phyloP scores from a whole-genome alignment of 2,329 filamentous ascomycete species.

The Botrytis hyacinthi region DNA sequence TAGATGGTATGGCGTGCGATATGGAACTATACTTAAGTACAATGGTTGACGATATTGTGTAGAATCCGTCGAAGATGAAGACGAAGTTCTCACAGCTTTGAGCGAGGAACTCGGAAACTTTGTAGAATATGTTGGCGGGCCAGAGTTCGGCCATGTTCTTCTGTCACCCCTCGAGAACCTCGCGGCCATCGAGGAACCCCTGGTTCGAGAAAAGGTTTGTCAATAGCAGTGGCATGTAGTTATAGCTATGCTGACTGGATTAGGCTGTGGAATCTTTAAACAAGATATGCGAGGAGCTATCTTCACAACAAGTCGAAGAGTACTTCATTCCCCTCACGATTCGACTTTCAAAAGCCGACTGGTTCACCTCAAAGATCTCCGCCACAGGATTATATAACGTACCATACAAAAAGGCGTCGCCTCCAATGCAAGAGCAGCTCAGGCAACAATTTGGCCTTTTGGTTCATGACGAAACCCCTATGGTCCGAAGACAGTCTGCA shows the following conservation, averaged over 20 bases:
- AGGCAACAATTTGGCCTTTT: slow-evolving; percentile 88
- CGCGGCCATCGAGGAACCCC: slow-evolving; percentile 95
- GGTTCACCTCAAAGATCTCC: slow-evolving; percentile 99
- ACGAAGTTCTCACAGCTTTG: slow-evolving; percentile 94
- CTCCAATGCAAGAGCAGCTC: slow-evolving; percentile 84
- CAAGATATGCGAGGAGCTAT: slow-evolving; percentile 95
- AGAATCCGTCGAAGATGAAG: slow-evolving; percentile 99
- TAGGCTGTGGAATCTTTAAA: slow-evolving; percentile 98
- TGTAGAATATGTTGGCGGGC: slow-evolving; percentile 94
- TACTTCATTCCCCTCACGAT: slow-evolving; percentile 95
- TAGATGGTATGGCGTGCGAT: slow-evolving; percentile 73
- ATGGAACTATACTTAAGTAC: neutral
- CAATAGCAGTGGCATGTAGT: neutral
- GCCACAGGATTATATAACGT: slow-evolving; percentile 92
- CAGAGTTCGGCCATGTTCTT: slow-evolving; percentile 91
- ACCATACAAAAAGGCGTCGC: slow-evolving; percentile 88
- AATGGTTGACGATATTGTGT: slow-evolving; percentile 39
- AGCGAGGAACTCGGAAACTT: slow-evolving; percentile 97
- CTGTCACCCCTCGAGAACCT: slow-evolving; percentile 97
- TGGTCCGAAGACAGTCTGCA: slow-evolving; percentile 95
- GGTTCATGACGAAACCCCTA: slow-evolving; percentile 97
- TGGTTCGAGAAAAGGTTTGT: slow-evolving; percentile 92
- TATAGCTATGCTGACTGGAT: slow-evolving; percentile 24
- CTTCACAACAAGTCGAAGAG: slow-evolving; percentile 89
- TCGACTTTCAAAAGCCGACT: slow-evolving; percentile 97